Base-by-base conservation (phyloP, 192 early-diverging fungal species). In the Rhizophagus clarus region DNA sequence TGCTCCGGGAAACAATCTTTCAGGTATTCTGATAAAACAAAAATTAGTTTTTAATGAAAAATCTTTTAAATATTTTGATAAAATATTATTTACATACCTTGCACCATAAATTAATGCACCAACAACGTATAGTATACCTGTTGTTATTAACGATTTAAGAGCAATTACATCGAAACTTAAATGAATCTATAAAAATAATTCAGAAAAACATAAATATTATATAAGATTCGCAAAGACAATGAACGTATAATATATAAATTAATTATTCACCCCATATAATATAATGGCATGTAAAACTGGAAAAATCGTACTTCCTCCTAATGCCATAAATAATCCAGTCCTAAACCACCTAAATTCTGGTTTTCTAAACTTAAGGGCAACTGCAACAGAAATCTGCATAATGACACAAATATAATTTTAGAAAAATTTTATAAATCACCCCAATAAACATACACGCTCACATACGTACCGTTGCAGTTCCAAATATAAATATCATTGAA, bases 101-200 rank as follows among this genome's bases (percentile, higher is more conserved):
- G 84, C 83, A n/a, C 91, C 95, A 78, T 98, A 98, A 26, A 98
- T 89, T n/a, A 93, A 77, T n/a, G 95, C 95, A 28, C 97, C 97
- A 47, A 87, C 67, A 45, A 97, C 84, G 82, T 98, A 98, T 32
- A 87, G 88, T 4, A 61, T 80, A 10, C 90, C 96, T 92, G 95
- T 95, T 40, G 81, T 61, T n/a, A 92, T 67, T 81, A 94, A 84
- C 60, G 92, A 88, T 17, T 86, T 79, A 24, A 94, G 73, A 17
- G 92, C 83, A 74, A 97, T 87, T 0, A 91, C 87, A 8, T 90
- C 84, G 28, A 82, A 63, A 3, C 77, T 80, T 20, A 85, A 63
- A 24, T 61, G 26, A 11, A 78, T 0, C 83, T 84, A 62, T 29
- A 72, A 69, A 8, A 61, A 31, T 37, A 20, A 34, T 8, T 72